Evolutionary conservation across 208 protist species (phyloP).

Genomic region (Balamuthia mandrillaris): DNA sequence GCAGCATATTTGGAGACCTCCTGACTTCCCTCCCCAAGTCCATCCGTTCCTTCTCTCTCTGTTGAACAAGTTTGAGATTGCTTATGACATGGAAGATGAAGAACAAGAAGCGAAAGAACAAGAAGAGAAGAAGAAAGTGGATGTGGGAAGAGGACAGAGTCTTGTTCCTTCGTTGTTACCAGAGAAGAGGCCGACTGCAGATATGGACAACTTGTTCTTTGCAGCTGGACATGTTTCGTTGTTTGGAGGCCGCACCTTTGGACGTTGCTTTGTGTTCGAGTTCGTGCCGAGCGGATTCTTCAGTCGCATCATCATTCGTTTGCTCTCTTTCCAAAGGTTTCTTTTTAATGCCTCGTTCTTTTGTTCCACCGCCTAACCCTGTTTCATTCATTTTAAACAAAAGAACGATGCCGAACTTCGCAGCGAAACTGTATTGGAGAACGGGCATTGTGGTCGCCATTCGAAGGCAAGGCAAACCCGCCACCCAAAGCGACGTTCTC

Average conservation of each 20-base stretch:
- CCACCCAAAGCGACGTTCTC: no score
- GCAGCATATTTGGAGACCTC: neutral
- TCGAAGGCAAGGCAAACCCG: no score
- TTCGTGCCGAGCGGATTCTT: neutral
- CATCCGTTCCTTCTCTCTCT: constrained; percentile 19
- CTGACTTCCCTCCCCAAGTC: neutral
- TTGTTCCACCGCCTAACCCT: no score
- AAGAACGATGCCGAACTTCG: no score
- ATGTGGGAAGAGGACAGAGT: no score
- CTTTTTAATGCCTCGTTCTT: no score
- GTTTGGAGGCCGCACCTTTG: neutral
- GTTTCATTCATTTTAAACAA: no score
- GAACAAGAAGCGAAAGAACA: no score
- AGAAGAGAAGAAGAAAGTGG: no score
- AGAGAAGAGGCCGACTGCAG: neutral
- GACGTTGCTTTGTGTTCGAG: neutral
- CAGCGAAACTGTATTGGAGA: neutral
- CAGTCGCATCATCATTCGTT: neutral
- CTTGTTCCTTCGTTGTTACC: neutral
- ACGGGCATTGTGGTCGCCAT: neutral
- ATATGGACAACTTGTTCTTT: neutral
- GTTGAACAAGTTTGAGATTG: constrained; percentile 22
- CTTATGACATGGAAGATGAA: no score
- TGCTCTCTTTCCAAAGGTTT: neutral
- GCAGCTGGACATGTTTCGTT: neutral